Evolutionary conservation across 495 filamentous ascomycete genomes (phyloP).

Genomic region (Penicillium antarcticum): DNA sequence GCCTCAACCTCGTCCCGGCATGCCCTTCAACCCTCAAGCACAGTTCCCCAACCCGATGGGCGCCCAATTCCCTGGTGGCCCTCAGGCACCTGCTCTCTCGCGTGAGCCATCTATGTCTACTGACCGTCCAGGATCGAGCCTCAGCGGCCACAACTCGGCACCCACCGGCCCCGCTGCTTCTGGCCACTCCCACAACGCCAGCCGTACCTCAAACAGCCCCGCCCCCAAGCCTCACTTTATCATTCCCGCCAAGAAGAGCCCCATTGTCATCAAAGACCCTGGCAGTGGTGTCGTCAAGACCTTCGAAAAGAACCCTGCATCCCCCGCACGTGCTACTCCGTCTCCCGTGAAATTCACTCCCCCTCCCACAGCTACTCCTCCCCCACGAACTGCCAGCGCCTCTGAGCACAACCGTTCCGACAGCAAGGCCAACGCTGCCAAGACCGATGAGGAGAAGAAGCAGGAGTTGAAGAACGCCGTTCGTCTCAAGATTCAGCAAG

Average conservation of each 20-base stretch:
- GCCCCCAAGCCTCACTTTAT: constrained; percentile 48
- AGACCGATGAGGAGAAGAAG: constrained; percentile 69
- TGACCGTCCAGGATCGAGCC: constrained; percentile 76
- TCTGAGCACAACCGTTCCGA: constrained; percentile 58
- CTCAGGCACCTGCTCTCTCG: constrained; percentile 68
- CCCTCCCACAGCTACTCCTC: constrained; percentile 62
- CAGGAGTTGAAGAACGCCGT: constrained; percentile 66
- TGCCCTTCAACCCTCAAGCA: constrained; percentile 47
- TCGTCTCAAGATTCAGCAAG: constrained; percentile 56
- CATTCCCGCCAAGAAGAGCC: constrained; percentile 60
- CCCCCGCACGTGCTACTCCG: constrained; percentile 52
- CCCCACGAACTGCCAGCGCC: constrained; percentile 50
- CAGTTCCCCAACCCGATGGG: constrained; percentile 49
- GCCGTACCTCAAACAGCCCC: constrained; percentile 53
- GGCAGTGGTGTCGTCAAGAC: constrained; percentile 62
- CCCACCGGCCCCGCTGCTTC: constrained; percentile 56
- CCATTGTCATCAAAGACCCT: constrained; percentile 76
- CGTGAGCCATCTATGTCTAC: constrained; percentile 75
- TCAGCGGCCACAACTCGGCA: constrained; percentile 59
- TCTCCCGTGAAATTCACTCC: constrained; percentile 60
- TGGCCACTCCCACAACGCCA: constrained; percentile 57
- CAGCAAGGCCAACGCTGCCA: constrained; percentile 47
- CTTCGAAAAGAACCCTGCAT: constrained; percentile 55
- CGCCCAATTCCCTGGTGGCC: constrained; percentile 19
- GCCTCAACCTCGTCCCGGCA: constrained; percentile 51